Evolutionary conservation across 2,329 filamentous ascomycete species (phyloP).

Genomic region (Huntiella abstrusa): DNA sequence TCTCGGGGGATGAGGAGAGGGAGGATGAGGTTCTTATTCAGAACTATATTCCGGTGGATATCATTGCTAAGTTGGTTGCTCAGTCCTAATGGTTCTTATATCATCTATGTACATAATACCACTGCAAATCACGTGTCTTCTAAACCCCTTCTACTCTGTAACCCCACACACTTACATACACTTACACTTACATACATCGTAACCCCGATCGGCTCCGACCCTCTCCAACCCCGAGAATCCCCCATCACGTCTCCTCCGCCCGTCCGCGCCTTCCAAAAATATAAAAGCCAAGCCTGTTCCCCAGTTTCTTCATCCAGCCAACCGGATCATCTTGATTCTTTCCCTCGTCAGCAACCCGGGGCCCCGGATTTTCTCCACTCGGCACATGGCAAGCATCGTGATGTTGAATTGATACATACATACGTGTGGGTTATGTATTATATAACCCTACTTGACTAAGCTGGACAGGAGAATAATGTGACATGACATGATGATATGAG

Average conservation of each 20-base stretch:
- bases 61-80: conserved; percentile 9
- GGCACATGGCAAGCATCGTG: too few species aligned
- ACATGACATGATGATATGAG: not conserved
- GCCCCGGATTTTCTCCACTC: too few species aligned
- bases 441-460: too few species aligned
- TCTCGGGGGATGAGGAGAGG: not conserved
- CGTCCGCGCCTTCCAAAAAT: too few species aligned
- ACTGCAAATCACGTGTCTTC: not conserved
- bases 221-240: too few species aligned
- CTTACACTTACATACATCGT: not conserved
- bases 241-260: too few species aligned
- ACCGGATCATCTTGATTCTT: too few species aligned
- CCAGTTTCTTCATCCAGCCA: too few species aligned
- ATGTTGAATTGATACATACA: too few species aligned
- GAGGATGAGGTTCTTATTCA: not conserved
- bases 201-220: not conserved
- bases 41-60: conserved; percentile 3
- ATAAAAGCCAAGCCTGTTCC: too few species aligned
- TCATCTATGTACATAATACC: not conserved
- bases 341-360: too few species aligned
- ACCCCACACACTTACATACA: not conserved
- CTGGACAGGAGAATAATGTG: not conserved
- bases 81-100: not conserved
- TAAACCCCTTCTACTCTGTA: not conserved
- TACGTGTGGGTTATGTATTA: too few species aligned